phyloP scores from a whole-genome alignment of 352 stramenopile genomes.

The Pythium vanterpoolii region DNA sequence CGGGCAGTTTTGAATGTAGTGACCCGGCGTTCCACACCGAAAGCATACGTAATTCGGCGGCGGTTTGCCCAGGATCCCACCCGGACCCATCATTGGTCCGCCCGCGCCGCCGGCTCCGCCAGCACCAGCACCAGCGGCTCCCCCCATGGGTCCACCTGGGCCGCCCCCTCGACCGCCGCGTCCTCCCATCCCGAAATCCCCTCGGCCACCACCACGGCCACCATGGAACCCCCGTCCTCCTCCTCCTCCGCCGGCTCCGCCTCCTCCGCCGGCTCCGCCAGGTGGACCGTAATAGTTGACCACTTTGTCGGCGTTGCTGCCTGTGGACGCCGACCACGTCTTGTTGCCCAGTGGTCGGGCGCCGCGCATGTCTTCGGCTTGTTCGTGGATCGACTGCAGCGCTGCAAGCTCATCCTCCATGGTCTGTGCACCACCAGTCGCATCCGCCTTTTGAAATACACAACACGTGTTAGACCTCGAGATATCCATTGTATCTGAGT shows the following conservation, averaged over 20 bases:
- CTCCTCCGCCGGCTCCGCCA: conserved; percentile 36
- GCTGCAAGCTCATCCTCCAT: conserved; percentile 83
- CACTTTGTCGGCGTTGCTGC: conserved; percentile 77
- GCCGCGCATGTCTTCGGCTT: conserved; percentile 77
- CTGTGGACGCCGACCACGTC: conserved; percentile 71
- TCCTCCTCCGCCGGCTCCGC: conserved; percentile 28
- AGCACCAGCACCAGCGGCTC: conserved; percentile 35
- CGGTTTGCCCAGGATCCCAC: conserved; percentile 48
- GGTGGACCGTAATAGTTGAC: conserved; percentile 72
- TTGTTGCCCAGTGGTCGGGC: conserved; percentile 73
- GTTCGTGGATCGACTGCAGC: conserved; percentile 82
- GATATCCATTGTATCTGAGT: background rate
- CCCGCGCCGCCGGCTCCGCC: too few species aligned
- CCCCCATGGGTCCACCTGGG: conserved; percentile 40
- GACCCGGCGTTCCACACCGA: conserved; percentile 74
- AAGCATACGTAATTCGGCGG: conserved; percentile 86
- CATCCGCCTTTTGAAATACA: conserved; percentile 12
- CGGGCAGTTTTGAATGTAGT: conserved; percentile 89
- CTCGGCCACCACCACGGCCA: conserved; percentile 10
- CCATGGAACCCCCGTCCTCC: conserved; percentile 19
- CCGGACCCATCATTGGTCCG: conserved; percentile 23
- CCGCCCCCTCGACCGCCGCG: conserved; percentile 13
- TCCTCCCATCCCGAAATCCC: conserved; percentile 27
- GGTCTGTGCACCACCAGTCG: conserved; percentile 55
- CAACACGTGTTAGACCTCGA: background rate